These are phyloP conservation scores for Ciborinia camelliae DNA, from an alignment of 2,329 filamentous ascomycete genomes.

Conservation along the genomic window DNA sequence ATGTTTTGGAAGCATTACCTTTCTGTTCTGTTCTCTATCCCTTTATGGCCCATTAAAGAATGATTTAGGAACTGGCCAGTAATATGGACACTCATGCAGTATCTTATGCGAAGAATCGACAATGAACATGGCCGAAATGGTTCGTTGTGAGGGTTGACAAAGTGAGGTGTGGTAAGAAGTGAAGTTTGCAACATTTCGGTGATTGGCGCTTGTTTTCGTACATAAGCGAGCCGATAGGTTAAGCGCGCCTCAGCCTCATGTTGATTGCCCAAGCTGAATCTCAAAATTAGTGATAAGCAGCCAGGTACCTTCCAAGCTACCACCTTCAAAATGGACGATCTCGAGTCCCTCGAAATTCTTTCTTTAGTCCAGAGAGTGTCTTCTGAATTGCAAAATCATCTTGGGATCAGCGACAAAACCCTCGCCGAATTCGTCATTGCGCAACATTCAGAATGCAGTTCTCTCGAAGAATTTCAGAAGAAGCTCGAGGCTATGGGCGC, in stretches of 20 bases:
- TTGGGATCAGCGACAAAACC: slow-evolving; percentile 89
- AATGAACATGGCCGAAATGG: no score
- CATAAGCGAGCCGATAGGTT: background rate
- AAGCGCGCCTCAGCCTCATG: slow-evolving; percentile 4
- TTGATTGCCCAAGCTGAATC: slow-evolving; percentile 3
- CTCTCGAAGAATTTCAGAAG: slow-evolving; percentile 69
- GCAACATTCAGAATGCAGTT: slow-evolving; percentile 73
- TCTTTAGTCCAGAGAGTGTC: slow-evolving; percentile 94
- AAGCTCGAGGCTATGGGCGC: slow-evolving; percentile 73
- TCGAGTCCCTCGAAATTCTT: slow-evolving; percentile 85
- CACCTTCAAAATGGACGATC: slow-evolving; percentile 49
- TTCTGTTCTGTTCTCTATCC: background rate
- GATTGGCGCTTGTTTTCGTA: background rate
- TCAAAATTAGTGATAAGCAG: slow-evolving; percentile 6
- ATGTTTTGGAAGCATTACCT: background rate
- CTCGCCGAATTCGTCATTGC: slow-evolving; percentile 95
- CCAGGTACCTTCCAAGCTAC: background rate
- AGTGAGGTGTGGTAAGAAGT: background rate
- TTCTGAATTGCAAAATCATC: slow-evolving; percentile 89
- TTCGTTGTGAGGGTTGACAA: background rate
- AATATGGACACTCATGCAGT: background rate
- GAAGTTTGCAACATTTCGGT: background rate
- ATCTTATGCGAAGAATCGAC: background rate
- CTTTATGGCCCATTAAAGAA: background rate
- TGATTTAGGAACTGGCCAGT: background rate